A percentile compares a stretch with the other conserved stretches of the same genome.
These are phyloP conservation scores for Cochliopodium minus DNA, from an alignment of 208 protist species.

Conservation along the genomic window DNA sequence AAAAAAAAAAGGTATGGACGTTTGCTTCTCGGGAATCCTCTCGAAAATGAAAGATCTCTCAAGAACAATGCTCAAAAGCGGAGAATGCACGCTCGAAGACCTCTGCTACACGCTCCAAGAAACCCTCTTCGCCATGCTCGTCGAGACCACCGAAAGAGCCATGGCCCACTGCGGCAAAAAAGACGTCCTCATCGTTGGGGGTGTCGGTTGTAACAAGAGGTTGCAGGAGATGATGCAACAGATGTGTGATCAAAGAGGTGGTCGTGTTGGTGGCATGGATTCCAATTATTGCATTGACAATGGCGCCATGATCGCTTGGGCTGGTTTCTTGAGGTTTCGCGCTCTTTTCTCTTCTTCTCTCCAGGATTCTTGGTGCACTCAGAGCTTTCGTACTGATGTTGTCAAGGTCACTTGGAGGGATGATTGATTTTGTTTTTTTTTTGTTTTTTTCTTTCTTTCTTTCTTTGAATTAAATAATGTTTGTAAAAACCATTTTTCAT, in stretches of 20 bases:
- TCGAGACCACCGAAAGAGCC: slow-evolving; percentile 96
- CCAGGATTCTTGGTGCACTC: slow-evolving; percentile 45
- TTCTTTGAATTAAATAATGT: no score
- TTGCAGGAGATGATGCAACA: slow-evolving; percentile 85
- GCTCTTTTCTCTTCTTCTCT: slow-evolving; percentile 29
- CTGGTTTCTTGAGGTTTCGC: slow-evolving; percentile 65
- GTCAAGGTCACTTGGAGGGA: slow-evolving; percentile 73
- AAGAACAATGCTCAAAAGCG: slow-evolving; percentile 21
- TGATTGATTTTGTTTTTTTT: no score
- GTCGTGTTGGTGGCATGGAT: slow-evolving; percentile 74
- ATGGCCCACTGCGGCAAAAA: slow-evolving; percentile 81
- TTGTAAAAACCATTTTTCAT: no score
- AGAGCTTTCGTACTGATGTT: slow-evolving; percentile 80
- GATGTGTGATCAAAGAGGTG: slow-evolving; percentile 68
- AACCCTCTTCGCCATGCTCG: slow-evolving; percentile 93
- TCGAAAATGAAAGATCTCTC: slow-evolving; percentile 54
- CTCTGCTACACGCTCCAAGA: slow-evolving; percentile 96
- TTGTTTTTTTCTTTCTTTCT: no score
- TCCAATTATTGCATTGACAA: slow-evolving; percentile 98
- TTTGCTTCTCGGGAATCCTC: slow-evolving; percentile 80
- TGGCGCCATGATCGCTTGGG: slow-evolving; percentile 98
- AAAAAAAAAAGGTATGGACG: slow-evolving; percentile 93
- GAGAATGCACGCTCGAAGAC: slow-evolving; percentile 66
- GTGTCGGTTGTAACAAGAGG: slow-evolving; percentile 91
- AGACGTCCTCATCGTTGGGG: slow-evolving; percentile 94